Conservation (phyloP, 345 rosid species). For the Sisymbrium irio region DNA sequence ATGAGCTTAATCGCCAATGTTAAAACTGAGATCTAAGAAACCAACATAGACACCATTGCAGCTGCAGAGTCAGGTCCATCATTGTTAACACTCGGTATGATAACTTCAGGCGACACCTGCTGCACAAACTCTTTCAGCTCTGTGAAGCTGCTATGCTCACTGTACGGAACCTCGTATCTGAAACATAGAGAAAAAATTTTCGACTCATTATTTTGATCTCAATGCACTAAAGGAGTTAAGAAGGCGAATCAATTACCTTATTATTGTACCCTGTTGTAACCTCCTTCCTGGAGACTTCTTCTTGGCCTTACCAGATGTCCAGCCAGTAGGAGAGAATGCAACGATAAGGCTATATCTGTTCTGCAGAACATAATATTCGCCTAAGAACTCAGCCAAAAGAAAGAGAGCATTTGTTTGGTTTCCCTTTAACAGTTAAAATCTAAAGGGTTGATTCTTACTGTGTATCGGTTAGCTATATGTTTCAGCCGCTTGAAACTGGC, state of each 20-base stretch:
- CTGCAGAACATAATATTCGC: conserved; percentile 37
- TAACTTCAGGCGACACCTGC: conserved; percentile 60
- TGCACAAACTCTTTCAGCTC: conserved; percentile 84
- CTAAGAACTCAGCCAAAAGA: neutral
- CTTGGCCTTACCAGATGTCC: conserved; percentile 85
- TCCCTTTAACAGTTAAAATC: neutral
- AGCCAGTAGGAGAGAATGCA: conserved; percentile 96
- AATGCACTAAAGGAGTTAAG: neutral
- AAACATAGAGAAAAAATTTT: neutral
- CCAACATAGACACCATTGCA: conserved; percentile 70
- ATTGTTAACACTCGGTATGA: conserved; percentile 85
- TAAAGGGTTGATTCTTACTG: conserved; percentile 46
- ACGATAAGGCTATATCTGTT: conserved; percentile 72
- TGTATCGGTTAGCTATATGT: conserved; percentile 69
- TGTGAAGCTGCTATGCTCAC: conserved; percentile 87
- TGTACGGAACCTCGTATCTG: conserved; percentile 95
- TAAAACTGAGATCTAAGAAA: conserved; percentile 33
- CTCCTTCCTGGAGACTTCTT: conserved; percentile 84
- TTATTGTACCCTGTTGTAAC: conserved; percentile 93
- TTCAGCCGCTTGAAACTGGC: conserved; percentile 94
- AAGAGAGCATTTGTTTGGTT: too few species aligned
- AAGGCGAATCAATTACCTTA: conserved; percentile 49
- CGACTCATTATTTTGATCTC: neutral
- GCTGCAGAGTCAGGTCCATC: conserved; percentile 72
- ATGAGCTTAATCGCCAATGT: neutral